Conservation (phyloP, 176 grass and related monocot genomes). For the Cenchrus purpureus region DNA sequence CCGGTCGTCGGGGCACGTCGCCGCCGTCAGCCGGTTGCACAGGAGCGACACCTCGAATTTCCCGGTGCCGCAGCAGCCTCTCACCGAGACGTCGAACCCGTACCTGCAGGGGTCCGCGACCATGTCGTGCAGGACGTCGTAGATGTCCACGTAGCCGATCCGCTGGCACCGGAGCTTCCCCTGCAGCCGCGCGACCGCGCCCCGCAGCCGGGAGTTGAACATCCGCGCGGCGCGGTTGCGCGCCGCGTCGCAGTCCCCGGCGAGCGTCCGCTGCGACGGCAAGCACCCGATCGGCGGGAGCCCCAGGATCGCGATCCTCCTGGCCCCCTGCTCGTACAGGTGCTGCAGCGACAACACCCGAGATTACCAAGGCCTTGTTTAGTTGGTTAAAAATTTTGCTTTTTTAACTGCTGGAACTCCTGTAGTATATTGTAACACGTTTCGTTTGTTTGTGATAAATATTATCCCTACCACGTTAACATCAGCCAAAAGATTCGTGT, state of each 20-base stretch:
- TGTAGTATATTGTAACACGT: no score
- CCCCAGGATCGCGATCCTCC: slow-evolving; percentile 49
- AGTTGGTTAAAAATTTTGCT: no score
- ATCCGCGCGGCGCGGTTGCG: slow-evolving; percentile 40
- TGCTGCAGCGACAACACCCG: slow-evolving; percentile 16
- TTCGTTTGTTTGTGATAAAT: no score
- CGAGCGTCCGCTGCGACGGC: slow-evolving; percentile 42
- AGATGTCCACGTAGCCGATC: slow-evolving; percentile 54
- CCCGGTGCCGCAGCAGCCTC: slow-evolving; percentile 54
- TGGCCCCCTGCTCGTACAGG: slow-evolving; percentile 45
- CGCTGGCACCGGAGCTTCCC: slow-evolving; percentile 18
- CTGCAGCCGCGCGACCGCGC: not conserved
- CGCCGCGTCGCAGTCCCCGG: slow-evolving; percentile 28
- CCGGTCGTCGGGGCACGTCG: slow-evolving; percentile 46
- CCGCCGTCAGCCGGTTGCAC: slow-evolving; percentile 49
- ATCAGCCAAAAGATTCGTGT: no score
- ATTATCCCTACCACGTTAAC: no score
- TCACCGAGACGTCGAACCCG: slow-evolving; percentile 41
- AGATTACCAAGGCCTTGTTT: no score
- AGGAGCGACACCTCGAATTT: slow-evolving; percentile 35
- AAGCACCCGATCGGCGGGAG: slow-evolving; percentile 53
- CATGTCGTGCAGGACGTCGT: slow-evolving; percentile 51
- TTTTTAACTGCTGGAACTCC: no score
- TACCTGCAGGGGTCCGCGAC: slow-evolving; percentile 44
- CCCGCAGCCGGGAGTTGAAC: slow-evolving; percentile 47